These are phyloP conservation scores for Spinellus fusiger DNA, from an alignment of 192 early-diverging fungal genomes.

Conservation along the genomic window DNA sequence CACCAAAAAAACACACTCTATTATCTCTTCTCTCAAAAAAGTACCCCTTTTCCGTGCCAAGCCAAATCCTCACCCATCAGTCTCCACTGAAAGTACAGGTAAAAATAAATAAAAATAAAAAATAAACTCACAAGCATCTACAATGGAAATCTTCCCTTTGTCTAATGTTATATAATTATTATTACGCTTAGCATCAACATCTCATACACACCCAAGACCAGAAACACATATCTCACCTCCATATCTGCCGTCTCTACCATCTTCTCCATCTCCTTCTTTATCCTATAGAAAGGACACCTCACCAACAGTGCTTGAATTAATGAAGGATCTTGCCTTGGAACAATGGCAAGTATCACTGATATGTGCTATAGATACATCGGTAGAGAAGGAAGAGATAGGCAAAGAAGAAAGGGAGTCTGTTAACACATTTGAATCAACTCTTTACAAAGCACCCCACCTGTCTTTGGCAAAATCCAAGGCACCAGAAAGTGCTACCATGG, in stretches of 20 bases:
- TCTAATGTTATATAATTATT: too few relatives aligned
- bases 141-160: too few relatives aligned
- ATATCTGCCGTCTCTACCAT: too few relatives aligned
- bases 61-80: not conserved
- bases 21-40: not conserved
- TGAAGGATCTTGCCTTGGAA: not conserved
- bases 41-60: not conserved
- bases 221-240: too few relatives aligned
- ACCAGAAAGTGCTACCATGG: too few relatives aligned
- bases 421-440: not conserved
- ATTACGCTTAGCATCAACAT: too few relatives aligned
- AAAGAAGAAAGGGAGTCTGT: not conserved
- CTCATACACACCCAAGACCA: too few relatives aligned
- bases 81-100: not conserved
- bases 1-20: not conserved
- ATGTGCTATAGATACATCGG: not conserved
- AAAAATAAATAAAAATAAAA: not conserved
- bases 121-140: not conserved
- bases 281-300: not conserved
- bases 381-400: not conserved
- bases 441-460: not conserved
- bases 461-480: too few relatives aligned
- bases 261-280: too few relatives aligned
- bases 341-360: not conserved
- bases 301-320: not conserved